Evolutionary conservation across 768 basidiomycete species (phyloP).

Genomic region (Suillus discolor): DNA sequence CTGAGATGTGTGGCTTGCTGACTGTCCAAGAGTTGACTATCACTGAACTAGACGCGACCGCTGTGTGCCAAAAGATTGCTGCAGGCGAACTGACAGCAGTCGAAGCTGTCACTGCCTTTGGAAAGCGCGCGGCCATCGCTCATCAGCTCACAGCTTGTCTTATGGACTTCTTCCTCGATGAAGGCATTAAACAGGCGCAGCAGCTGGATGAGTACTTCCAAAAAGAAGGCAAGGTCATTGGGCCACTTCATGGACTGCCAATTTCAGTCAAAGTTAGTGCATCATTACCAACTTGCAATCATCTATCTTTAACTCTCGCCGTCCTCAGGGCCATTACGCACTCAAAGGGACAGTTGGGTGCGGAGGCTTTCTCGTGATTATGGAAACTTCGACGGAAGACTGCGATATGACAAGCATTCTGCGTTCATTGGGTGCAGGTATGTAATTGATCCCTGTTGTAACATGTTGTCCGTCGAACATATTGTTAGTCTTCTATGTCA

Average conservation of each 20-base stretch:
- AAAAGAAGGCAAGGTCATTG: slow-evolving; percentile 40
- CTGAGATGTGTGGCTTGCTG: slow-evolving; percentile 34
- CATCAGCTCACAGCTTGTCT: slow-evolving; percentile 47
- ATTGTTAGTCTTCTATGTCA: slow-evolving; percentile 41
- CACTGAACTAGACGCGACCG: slow-evolving; percentile 40
- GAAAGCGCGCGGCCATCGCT: slow-evolving; percentile 53
- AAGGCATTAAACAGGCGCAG: slow-evolving; percentile 39
- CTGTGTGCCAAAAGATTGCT: slow-evolving; percentile 30
- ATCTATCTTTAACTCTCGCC: too few species aligned
- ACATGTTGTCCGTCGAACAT: slow-evolving; percentile 11
- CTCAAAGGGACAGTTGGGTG: slow-evolving; percentile 42
- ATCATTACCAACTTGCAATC: background rate
- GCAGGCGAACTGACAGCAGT: slow-evolving; percentile 38
- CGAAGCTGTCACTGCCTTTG: slow-evolving; percentile 44
- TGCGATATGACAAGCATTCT: slow-evolving; percentile 37
- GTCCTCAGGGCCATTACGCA: slow-evolving; percentile 37
- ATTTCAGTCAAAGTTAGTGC: slow-evolving; percentile 41
- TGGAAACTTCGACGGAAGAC: slow-evolving; percentile 28
- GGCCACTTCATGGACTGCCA: slow-evolving; percentile 46
- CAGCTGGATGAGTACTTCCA: slow-evolving; percentile 44
- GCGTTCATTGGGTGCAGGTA: slow-evolving; percentile 44
- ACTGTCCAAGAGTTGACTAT: slow-evolving; percentile 34
- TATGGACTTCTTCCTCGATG: slow-evolving; percentile 48
- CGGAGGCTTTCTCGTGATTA: slow-evolving; percentile 34
- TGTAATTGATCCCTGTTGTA: slow-evolving; percentile 3